Evolutionary conservation across 768 basidiomycete genomes (phyloP).

Genomic region (Tulasnella sp.): DNA sequence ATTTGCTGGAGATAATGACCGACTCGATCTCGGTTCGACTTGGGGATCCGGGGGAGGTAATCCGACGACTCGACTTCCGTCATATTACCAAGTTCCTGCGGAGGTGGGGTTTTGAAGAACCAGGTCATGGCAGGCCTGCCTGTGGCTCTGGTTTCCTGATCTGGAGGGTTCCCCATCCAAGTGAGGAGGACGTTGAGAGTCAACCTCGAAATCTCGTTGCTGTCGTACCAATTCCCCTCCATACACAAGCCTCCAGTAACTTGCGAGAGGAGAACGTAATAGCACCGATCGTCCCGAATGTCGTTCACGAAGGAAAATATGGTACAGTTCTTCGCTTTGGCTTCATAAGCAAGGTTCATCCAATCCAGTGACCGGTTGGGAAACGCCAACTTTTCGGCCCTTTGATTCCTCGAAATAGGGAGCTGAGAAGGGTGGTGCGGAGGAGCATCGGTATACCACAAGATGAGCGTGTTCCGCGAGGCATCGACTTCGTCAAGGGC

Average conservation of each 20-base stretch:
- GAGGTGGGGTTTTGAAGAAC: neutral
- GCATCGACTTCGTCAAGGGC: slow-evolving; percentile 26
- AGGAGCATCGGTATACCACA: slow-evolving; percentile 31
- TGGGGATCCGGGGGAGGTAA: slow-evolving; percentile 24
- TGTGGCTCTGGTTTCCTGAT: slow-evolving; percentile 17
- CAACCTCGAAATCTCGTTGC: slow-evolving; percentile 26
- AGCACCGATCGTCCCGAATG: slow-evolving; percentile 19
- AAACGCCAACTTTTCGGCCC: slow-evolving; percentile 26
- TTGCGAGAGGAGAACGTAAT: slow-evolving; percentile 27
- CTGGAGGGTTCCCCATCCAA: slow-evolving; percentile 29
- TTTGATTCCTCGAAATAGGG: slow-evolving; percentile 21
- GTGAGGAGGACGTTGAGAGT: slow-evolving; percentile 28
- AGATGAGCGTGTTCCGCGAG: slow-evolving; percentile 25
- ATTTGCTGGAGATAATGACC: neutral
- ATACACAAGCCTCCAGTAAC: slow-evolving; percentile 28
- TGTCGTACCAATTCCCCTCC: slow-evolving; percentile 20
- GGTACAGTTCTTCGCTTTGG: slow-evolving; percentile 25
- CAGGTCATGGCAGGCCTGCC: slow-evolving; percentile 6
- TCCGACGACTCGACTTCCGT: slow-evolving; percentile 14
- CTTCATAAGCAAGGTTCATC: slow-evolving; percentile 28
- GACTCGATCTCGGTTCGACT: neutral
- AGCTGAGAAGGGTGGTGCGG: slow-evolving; percentile 27
- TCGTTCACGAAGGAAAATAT: slow-evolving; percentile 26
- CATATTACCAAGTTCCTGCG: neutral
- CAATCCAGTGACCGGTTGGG: slow-evolving; percentile 27